Evolutionary conservation across 2,329 filamentous ascomycete species (phyloP).

Genomic region (Penicillium sp.): DNA sequence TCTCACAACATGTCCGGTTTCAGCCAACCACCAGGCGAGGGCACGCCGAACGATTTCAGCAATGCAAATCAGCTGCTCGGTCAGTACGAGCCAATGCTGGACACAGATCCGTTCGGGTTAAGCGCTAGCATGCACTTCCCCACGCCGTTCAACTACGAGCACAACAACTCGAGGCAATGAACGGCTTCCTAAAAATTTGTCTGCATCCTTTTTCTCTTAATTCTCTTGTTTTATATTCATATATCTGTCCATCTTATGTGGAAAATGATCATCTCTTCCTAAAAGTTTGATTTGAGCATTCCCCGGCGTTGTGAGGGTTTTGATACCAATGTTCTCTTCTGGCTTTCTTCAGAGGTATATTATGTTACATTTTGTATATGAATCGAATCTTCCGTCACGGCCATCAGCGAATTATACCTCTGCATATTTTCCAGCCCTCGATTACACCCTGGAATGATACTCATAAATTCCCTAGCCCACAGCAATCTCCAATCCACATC

Average conservation of each 20-base stretch:
- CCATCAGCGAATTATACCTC: neutral
- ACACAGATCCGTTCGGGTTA: constrained; percentile 86
- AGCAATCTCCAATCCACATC: too few relatives aligned
- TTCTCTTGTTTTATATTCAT: constrained; percentile 4
- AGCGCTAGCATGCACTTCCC: constrained; percentile 94
- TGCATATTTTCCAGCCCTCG: neutral
- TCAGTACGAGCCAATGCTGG: constrained; percentile 74
- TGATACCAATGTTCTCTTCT: constrained; percentile 27
- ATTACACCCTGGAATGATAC: neutral
- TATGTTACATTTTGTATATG: constrained; percentile 12
- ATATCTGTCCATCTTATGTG: constrained; percentile 2
- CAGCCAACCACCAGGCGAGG: constrained; percentile 29
- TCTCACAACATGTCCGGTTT: constrained; percentile 39
- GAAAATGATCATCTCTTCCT: constrained; percentile 9
- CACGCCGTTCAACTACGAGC: constrained; percentile 56
- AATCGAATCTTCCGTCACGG: constrained; percentile 1
- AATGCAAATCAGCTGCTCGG: constrained; percentile 51
- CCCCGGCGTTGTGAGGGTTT: constrained; percentile 25
- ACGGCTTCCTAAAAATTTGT: neutral
- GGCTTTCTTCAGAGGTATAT: constrained; percentile 4
- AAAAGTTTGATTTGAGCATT: constrained; percentile 31
- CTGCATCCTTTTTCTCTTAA: neutral
- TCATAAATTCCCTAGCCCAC: too few relatives aligned
- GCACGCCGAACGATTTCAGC: constrained; percentile 36
- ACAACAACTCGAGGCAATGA: constrained; percentile 32